Percentiles rank a stretch among this genome's conserved stretches.
Conservation (phyloP, 305 asterid genomes). For the Rubia balearica region DNA sequence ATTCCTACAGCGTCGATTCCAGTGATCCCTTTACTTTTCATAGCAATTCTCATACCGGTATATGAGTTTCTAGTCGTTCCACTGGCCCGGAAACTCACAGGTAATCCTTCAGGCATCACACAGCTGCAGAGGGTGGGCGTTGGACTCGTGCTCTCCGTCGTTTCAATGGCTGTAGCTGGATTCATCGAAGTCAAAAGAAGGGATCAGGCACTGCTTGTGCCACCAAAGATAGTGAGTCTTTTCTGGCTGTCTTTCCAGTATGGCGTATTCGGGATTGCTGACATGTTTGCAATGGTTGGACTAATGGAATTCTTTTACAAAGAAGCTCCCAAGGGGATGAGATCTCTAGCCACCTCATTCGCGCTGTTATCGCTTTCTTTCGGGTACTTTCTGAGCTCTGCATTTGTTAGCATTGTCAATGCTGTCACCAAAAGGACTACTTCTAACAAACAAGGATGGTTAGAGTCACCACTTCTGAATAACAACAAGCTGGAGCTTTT, state of each 20-base stretch:
- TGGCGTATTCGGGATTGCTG: constrained; percentile 66
- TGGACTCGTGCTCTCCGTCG: constrained; percentile 37
- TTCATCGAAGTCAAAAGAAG: constrained; percentile 43
- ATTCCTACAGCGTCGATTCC: constrained; percentile 46
- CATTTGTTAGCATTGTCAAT: constrained; percentile 63
- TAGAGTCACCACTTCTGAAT: constrained; percentile 44
- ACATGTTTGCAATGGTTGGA: constrained; percentile 85
- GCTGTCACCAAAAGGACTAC: constrained; percentile 31
- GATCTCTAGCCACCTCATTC: constrained; percentile 54
- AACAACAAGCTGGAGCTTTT: constrained; percentile 62
- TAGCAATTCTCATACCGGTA: constrained; percentile 39
- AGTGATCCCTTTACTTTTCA: constrained; percentile 42
- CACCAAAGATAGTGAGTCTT: constrained; percentile 19
- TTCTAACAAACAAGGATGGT: constrained; percentile 42
- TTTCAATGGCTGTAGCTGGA: constrained; percentile 44
- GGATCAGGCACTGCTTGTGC: constrained; percentile 20
- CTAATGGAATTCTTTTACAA: constrained; percentile 77
- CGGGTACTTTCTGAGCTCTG: constrained; percentile 64
- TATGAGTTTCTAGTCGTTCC: constrained; percentile 45
- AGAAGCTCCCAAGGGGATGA: constrained; percentile 60
- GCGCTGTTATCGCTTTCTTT: constrained; percentile 74
- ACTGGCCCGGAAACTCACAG: constrained; percentile 31
- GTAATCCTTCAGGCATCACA: constrained; percentile 42
- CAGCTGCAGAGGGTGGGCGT: constrained; percentile 48
- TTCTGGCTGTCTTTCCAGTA: constrained; percentile 62